These are phyloP conservation scores for Phytophthora kernoviae DNA, from an alignment of 352 stramenopile genomes.

Conservation along the genomic window DNA sequence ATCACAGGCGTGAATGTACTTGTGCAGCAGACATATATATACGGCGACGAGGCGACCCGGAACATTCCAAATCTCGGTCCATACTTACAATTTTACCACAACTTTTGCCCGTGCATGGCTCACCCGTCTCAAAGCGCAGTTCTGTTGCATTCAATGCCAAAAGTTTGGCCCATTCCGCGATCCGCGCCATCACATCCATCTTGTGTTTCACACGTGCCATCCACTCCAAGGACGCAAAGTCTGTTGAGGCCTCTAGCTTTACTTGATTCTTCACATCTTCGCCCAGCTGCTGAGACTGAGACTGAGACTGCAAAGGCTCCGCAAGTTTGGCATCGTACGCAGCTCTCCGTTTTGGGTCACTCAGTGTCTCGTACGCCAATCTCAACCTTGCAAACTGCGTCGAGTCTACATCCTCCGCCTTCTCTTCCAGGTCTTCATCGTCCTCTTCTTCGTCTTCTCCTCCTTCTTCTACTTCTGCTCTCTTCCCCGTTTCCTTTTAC, in stretches of 20 bases:
- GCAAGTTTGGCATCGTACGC: slow-evolving; percentile 64
- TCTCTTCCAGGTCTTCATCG: slow-evolving; percentile 6
- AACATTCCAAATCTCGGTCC: slow-evolving; percentile 79
- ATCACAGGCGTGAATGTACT: slow-evolving; percentile 85
- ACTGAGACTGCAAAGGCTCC: slow-evolving; percentile 17
- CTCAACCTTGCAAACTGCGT: slow-evolving; percentile 69
- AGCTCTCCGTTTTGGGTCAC: slow-evolving; percentile 52
- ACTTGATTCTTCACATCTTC: slow-evolving; percentile 62
- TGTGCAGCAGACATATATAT: slow-evolving; percentile 79
- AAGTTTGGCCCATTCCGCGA: slow-evolving; percentile 74
- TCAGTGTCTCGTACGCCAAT: slow-evolving; percentile 79
- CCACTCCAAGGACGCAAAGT: slow-evolving; percentile 84
- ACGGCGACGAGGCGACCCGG: slow-evolving; percentile 62
- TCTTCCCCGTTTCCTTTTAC: slow-evolving; percentile 8
- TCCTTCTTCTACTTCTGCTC: too few relatives aligned
- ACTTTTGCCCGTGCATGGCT: slow-evolving; percentile 53
- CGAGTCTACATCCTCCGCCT: slow-evolving; percentile 27
- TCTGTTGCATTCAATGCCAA: slow-evolving; percentile 64
- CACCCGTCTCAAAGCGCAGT: slow-evolving; percentile 74
- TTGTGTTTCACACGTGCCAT: slow-evolving; percentile 87
- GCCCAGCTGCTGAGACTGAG: slow-evolving; percentile 10
- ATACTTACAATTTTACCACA: slow-evolving; percentile 87
- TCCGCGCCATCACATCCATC: slow-evolving; percentile 85
- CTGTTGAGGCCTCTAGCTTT: slow-evolving; percentile 64
- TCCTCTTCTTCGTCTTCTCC: slow-evolving; percentile 6